Evolutionary conservation across 1,284 basidiomycete species (phyloP).

Genomic region (Ganoderma leucocontextum): DNA sequence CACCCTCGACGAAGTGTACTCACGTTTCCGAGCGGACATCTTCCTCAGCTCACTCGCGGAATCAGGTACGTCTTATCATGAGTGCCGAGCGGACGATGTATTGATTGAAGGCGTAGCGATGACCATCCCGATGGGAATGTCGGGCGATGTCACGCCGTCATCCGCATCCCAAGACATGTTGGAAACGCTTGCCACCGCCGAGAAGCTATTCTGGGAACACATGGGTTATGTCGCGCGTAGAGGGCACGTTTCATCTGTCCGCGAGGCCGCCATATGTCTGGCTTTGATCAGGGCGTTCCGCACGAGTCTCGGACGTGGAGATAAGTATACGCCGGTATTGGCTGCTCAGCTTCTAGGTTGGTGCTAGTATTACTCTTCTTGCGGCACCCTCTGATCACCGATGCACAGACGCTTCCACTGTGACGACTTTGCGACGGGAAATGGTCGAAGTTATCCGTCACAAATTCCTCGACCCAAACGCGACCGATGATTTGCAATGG

Average conservation of each 20-base stretch:
- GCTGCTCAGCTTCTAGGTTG: constrained; percentile 75
- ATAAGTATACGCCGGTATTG: constrained; percentile 56
- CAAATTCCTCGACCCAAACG: constrained; percentile 60
- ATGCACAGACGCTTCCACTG: constrained; percentile 66
- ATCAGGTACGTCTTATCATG: constrained; percentile 65
- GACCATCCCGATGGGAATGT: constrained; percentile 83
- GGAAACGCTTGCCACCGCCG: constrained; percentile 67
- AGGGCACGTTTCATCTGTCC: constrained; percentile 73
- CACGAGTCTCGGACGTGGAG: constrained; percentile 76
- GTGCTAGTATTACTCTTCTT: constrained; percentile 29
- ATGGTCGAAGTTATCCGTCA: constrained; percentile 74
- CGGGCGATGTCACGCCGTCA: constrained; percentile 52
- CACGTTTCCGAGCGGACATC: constrained; percentile 83
- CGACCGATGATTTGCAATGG: constrained; percentile 74
- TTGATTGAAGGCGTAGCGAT: constrained; percentile 61
- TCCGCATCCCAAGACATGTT: constrained; percentile 69
- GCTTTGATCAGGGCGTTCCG: constrained; percentile 80
- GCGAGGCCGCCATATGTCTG: constrained; percentile 77
- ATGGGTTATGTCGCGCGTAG: constrained; percentile 63
- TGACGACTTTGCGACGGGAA: constrained; percentile 84
- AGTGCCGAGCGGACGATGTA: background rate
- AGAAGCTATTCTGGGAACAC: constrained; percentile 74
- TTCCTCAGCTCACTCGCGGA: constrained; percentile 88
- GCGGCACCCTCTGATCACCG: background rate
- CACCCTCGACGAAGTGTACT: constrained; percentile 77